A percentile compares a stretch with the other conserved stretches of the same genome.
phyloP scores from a whole-genome alignment of 495 filamentous ascomycete genomes.

The Penicillium crystallinum region DNA sequence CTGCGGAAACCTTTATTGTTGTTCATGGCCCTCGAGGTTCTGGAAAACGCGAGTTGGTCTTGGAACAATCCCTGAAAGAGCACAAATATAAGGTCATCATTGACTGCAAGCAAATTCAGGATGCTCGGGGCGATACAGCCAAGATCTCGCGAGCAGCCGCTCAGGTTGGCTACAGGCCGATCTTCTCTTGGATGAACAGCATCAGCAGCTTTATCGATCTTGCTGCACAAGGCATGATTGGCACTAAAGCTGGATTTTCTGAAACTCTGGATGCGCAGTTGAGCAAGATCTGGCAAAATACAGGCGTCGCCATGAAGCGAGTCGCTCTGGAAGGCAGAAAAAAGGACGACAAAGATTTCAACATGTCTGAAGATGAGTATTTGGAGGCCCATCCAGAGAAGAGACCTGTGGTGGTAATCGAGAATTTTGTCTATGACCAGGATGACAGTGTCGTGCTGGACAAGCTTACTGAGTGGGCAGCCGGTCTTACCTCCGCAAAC shows the following conservation, averaged over 20 bases:
- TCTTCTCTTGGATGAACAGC: constrained; percentile 96
- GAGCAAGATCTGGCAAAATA: constrained; percentile 85
- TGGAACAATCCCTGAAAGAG: constrained; percentile 76
- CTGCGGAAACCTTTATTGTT: constrained; percentile 86
- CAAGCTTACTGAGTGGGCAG: constrained; percentile 89
- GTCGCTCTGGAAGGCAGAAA: constrained; percentile 64
- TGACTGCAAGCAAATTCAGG: constrained; percentile 90
- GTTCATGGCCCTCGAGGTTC: constrained; percentile 89
- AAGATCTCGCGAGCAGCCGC: constrained; percentile 77
- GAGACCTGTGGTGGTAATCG: constrained; percentile 81
- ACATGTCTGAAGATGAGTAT: constrained; percentile 77
- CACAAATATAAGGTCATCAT: constrained; percentile 78
- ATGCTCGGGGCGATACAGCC: constrained; percentile 83
- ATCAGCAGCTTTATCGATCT: constrained; percentile 88
- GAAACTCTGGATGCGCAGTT: constrained; percentile 91
- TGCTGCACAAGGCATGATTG: constrained; percentile 88
- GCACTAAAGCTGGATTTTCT: constrained; percentile 89
- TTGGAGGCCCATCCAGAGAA: constrained; percentile 85
- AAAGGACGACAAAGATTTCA: constrained; percentile 68
- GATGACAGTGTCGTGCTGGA: constrained; percentile 76
- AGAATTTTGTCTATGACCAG: constrained; percentile 81
- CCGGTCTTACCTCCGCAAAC: constrained; percentile 78
- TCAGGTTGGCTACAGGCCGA: constrained; percentile 85
- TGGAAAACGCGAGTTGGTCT: constrained; percentile 80
- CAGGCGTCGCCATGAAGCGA: constrained; percentile 70